Base-by-base conservation (phyloP, 345 rosid genomes). In the Orychophragmus violaceus region DNA sequence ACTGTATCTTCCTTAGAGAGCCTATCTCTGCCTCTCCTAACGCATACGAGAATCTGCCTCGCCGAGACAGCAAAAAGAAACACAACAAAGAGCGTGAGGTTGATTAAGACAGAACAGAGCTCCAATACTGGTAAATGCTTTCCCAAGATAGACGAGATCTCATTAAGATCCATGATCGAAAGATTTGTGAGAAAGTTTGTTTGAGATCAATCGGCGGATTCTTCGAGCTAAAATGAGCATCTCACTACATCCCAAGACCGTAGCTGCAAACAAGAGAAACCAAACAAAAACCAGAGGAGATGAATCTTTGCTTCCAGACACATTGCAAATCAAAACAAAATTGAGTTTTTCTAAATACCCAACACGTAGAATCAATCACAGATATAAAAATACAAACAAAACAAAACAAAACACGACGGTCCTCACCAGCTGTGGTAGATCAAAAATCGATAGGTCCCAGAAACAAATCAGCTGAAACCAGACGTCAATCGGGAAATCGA, bases 41-140 rank as follows among this genome's bases (percentile, higher is more conserved):
- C 74, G 49, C 93, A 94, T 6, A 85, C 76, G 29, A 79, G 84
- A 49, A 94, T 82, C 74, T 79, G 84, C 70, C 82, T 83, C 0
- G 81, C 83, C 37, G 93, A 87, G 69, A 90, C 51, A 41, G 88
- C 19, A 61, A 87, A 77, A 65, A 95, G 87, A 74, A 77, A 87
- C 7, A 82, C 82, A 5, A 89, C 73, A 33, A 82, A 75, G 52
- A 91, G 90, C 23, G 85, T 65, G 72, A 86, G 80, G 79, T 91
- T 87, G 74, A 85, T 63, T 77, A 85, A 82, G 57, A 91, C 67
- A 8, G 96, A 87, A 42, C 81, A 82, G n/a, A 91, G 81, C 65
- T 95, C 96, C 78, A 86, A 64, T 0, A 78, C 1, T 19, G 90
- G 88, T 30, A 88, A 58, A 52, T 81, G 79, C 8, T 57, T 62